phyloP scores from a whole-genome alignment of 345 rosid genomes.

The Hirschfeldia incana region DNA sequence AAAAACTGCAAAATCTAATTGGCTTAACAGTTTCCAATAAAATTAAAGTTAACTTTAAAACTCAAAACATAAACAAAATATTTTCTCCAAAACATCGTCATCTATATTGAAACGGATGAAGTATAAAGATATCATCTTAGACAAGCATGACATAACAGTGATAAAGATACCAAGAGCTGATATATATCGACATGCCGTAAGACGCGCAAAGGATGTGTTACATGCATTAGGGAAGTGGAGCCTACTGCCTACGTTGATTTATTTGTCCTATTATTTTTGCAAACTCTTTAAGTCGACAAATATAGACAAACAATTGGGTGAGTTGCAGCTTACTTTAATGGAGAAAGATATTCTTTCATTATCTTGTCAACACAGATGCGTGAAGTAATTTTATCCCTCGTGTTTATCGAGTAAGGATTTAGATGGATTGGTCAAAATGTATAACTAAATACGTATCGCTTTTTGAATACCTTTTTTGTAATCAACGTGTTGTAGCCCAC shows the following conservation, averaged over 20 bases:
- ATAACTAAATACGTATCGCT: not conserved
- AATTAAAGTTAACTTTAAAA: too few relatives aligned
- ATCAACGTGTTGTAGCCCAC: not conserved
- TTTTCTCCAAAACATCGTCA: too few relatives aligned
- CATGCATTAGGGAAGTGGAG: not conserved
- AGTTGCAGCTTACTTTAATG: constrained; percentile 1
- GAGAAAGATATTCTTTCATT: not conserved
- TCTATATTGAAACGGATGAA: too few relatives aligned
- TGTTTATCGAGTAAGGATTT: constrained; percentile 4
- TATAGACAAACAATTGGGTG: not conserved
- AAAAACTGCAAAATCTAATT: too few relatives aligned
- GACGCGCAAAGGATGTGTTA: not conserved
- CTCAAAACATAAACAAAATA: too few relatives aligned
- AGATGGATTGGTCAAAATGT: not conserved
- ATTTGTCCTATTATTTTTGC: not conserved
- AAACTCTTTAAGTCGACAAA: not conserved
- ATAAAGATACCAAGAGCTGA: not conserved
- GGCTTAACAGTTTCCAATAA: too few relatives aligned
- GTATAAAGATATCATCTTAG: too few relatives aligned
- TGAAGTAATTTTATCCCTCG: constrained; percentile 7
- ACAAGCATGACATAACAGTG: not conserved
- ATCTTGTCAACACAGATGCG: constrained; percentile 17
- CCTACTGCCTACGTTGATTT: constrained; percentile 1
- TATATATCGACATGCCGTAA: constrained; percentile 17
- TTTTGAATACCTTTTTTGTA: not conserved